Evolutionary conservation across 768 basidiomycete species (phyloP), one percentile per base, ranked within the genome.

Genomic region (Roridomyces roridus): DNA sequence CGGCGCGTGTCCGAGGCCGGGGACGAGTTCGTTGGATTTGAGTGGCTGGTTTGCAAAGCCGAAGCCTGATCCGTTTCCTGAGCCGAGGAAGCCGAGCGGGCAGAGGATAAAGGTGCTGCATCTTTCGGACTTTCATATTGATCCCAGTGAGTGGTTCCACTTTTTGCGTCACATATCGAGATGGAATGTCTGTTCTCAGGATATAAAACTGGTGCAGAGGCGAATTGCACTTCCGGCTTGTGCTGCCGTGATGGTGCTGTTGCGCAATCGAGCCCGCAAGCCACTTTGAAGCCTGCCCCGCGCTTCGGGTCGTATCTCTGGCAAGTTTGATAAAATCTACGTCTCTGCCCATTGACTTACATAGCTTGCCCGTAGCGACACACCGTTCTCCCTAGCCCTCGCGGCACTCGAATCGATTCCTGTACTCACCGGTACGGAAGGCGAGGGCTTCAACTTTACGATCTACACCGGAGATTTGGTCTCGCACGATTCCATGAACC

Each of bases 401-500:
- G 76, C 90, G 14, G 85, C 81, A 5, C 73, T 91, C 23, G 70
- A 89, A 63, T 80, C 87, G 9, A 87, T 92, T 55, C 89, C 90
- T 31, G 77, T 76, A 4, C 73, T 92, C 28, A 76, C 88, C 28
- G 84, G 79, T 15, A 88, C 89, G 8, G 67, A 81, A 62, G 70
- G 77, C 3, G 80, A 76, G 17, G 86, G 85, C 4, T 88, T 91
- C 66, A 78, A 80, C 29, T 90, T 84, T 67, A 80, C 83, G 0
- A 47, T 92, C 18, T 91, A 80, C 64, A 92, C 90, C 0, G 90
- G 90, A 23, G 90, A 92, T 67, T 68, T 92, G 42, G 80, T 90
- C 43, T 84, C 86, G 8, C 90, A 92, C 67, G 90, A 92, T 70
- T 71, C 80, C 15, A 80, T 82, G 40, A 83, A 82, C 47, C 82